phyloP scores from a whole-genome alignment of 345 rosid genomes.

The Citrus inodora region DNA sequence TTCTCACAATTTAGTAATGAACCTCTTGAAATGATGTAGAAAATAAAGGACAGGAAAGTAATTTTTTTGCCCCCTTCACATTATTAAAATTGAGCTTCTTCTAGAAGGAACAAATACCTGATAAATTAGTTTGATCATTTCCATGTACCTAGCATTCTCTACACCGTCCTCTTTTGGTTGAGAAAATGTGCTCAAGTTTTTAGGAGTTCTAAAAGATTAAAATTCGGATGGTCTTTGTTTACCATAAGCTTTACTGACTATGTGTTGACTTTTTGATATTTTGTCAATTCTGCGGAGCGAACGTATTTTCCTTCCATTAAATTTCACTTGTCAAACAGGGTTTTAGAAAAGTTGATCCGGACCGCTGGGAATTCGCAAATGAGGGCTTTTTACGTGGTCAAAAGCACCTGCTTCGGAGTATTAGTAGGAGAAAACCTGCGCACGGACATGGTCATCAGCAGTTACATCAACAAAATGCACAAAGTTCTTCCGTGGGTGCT shows the following conservation, averaged over 20 bases:
- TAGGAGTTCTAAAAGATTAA: neutral
- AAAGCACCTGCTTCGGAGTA: conserved; percentile 73
- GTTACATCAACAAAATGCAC: conserved; percentile 60
- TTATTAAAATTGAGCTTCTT: neutral
- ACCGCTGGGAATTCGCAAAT: conserved; percentile 95
- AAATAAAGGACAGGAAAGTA: neutral
- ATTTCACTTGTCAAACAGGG: conserved; percentile 52
- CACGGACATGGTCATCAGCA: conserved; percentile 66
- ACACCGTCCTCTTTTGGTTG: neutral
- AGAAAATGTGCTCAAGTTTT: neutral
- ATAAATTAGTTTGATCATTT: neutral
- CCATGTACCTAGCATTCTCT: neutral
- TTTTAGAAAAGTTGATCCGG: conserved; percentile 95
- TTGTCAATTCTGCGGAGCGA: neutral
- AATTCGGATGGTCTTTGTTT: neutral
- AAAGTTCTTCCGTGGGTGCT: conserved; percentile 69
- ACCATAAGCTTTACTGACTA: neutral
- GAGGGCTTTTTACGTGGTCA: conserved; percentile 95
- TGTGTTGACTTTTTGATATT: neutral
- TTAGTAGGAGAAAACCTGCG: conserved; percentile 82
- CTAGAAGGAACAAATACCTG: neutral
- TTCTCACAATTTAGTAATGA: no score
- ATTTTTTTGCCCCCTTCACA: neutral
- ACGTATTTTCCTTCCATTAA: neutral
- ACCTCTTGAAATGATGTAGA: neutral